phyloP scores from a whole-genome alignment of 352 stramenopile species.

The Phytophthora rubi region DNA sequence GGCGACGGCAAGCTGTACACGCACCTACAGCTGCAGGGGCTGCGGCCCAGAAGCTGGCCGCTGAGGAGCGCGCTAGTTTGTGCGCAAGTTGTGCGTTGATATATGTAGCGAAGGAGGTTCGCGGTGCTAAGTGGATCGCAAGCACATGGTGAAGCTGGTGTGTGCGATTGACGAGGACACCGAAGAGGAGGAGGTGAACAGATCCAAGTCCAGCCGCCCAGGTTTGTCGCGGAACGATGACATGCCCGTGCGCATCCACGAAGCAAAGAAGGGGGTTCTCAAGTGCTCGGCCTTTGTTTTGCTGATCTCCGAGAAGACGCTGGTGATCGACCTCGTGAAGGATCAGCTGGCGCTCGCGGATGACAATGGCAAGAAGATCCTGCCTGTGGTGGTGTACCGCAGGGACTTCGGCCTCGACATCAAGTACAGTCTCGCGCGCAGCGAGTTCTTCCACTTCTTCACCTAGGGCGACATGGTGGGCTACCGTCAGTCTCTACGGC shows the following conservation, averaged over 20 bases:
- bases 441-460: constrained; percentile 85
- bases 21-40: no score
- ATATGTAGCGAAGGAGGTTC: constrained; percentile 70
- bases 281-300: constrained; percentile 82
- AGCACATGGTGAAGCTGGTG: constrained; percentile 37
- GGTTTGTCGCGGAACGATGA: constrained; percentile 47
- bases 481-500: constrained; percentile 65
- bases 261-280: constrained; percentile 83
- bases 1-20: no score
- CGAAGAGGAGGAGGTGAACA: constrained; percentile 24
- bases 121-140: constrained; percentile 74
- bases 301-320: constrained; percentile 77
- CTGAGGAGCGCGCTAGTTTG: constrained; percentile 38
- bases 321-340: constrained; percentile 73
- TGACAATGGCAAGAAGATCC: constrained; percentile 85
- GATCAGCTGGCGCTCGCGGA: constrained; percentile 85
- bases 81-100: constrained; percentile 70
- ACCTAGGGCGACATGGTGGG: constrained; percentile 80
- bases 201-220: constrained; percentile 1
- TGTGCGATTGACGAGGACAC: constrained; percentile 38
- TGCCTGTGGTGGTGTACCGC: constrained; percentile 73
- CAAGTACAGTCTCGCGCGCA: constrained; percentile 83
- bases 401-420: constrained; percentile 74
- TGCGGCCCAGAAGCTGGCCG: no score
- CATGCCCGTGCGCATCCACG: constrained; percentile 73